Evolutionary conservation across 2,329 filamentous ascomycete genomes (phyloP).

Genomic region (Sclerotinia trifoliorum): DNA sequence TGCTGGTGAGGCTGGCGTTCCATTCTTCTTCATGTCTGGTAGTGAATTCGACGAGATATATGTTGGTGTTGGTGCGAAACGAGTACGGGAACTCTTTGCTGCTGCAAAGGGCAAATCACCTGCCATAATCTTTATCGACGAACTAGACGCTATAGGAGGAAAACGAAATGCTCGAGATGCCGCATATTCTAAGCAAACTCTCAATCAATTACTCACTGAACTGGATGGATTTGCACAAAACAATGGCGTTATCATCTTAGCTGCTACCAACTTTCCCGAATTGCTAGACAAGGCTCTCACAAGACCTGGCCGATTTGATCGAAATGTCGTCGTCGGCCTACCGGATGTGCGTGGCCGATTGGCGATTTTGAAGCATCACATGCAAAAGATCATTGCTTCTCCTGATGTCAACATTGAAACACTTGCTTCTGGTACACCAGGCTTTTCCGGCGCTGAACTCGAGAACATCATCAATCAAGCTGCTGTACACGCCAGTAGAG

Average conservation of each 20-base stretch:
- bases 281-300: conserved; percentile 92
- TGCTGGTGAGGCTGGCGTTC: conserved; percentile 93
- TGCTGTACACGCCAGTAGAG: conserved; percentile 88
- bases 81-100: conserved; percentile 87
- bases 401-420: conserved; percentile 79
- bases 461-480: conserved; percentile 98
- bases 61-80: conserved; percentile 93
- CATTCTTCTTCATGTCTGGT: conserved; percentile 99
- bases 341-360: conserved; percentile 92
- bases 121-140: conserved; percentile 93
- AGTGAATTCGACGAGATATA: conserved; percentile 99
- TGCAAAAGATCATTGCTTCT: conserved; percentile 81
- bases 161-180: conserved; percentile 91
- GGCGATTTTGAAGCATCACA: conserved; percentile 89
- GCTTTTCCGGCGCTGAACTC: conserved; percentile 91
- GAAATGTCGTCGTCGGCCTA: conserved; percentile 82
- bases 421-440: conserved; percentile 83
- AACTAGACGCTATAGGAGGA: conserved; percentile 89
- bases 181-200: conserved; percentile 92
- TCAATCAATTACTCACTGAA: conserved; percentile 96
- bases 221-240: conserved; percentile 96
- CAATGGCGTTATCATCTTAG: conserved; percentile 92
- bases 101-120: conserved; percentile 83
- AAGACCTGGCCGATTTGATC: conserved; percentile 91
- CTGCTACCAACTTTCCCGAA: conserved; percentile 93